These are phyloP conservation scores for Aureobasidium sp. DNA, from an alignment of 2,329 filamentous ascomycete species.

Conservation along the genomic window DNA sequence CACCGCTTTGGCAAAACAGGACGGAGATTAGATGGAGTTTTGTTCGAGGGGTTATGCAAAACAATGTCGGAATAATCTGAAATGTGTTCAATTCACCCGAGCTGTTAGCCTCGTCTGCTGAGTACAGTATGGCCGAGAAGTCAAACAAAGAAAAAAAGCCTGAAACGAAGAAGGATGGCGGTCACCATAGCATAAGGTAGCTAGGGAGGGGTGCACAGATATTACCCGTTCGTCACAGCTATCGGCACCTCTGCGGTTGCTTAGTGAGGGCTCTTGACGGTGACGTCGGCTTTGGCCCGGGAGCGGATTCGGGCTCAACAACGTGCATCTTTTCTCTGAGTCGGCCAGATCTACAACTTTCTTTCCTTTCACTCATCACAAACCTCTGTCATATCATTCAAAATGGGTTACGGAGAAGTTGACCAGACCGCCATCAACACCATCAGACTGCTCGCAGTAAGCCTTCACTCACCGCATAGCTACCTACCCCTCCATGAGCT, in stretches of 20 bases:
- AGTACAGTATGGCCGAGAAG: neutral
- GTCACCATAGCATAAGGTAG: too few species aligned
- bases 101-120: neutral
- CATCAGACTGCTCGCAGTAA: constrained; percentile 90
- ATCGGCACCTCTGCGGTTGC: neutral
- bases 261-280: neutral
- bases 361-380: constrained; percentile 11
- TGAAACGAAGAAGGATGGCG: neutral
- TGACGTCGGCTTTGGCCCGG: too few species aligned
- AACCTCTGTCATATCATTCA: constrained; percentile 21
- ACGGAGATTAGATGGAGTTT: neutral
- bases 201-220: too few species aligned
- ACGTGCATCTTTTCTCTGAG: too few species aligned
- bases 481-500: constrained; percentile 22
- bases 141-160: neutral
- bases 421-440: constrained; percentile 96
- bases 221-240: too few species aligned
- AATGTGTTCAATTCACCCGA: neutral
- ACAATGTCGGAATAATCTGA: neutral
- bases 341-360: constrained; percentile 10
- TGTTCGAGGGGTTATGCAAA: neutral
- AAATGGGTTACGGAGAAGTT: constrained; percentile 80
- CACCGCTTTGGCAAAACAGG: neutral
- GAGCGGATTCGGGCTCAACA: too few species aligned
- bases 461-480: constrained; percentile 31